Conservation (phyloP, 345 rosid genomes). For the Physaria fendleri region DNA sequence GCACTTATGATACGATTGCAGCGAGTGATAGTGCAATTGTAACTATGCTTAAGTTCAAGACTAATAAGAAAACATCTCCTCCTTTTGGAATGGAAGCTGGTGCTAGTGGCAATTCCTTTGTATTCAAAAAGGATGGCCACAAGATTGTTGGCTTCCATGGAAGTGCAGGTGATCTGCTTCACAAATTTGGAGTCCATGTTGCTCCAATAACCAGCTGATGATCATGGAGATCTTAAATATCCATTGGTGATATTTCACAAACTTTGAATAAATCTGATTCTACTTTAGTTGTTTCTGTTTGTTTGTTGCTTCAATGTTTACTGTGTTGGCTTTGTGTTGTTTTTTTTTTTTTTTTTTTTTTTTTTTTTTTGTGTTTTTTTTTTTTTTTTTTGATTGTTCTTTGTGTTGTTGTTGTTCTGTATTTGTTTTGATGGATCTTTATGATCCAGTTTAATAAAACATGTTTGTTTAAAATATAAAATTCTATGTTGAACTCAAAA, state of each 20-base stretch:
- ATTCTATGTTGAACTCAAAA: too few species aligned
- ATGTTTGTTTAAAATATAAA: too few species aligned
- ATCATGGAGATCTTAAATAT: neutral
- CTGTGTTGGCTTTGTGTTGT: neutral
- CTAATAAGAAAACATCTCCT: conserved; percentile 9
- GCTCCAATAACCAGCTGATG: conserved; percentile 18
- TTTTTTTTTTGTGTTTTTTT: too few species aligned
- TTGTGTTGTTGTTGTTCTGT: too few species aligned
- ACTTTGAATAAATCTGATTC: conserved; percentile 11
- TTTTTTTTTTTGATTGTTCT: too few species aligned
- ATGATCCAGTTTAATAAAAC: too few species aligned
- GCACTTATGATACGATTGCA: neutral
- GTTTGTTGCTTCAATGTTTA: neutral
- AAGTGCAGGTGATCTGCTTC: conserved; percentile 9
- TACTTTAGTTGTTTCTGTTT: neutral
- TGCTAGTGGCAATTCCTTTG: neutral
- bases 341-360: too few species aligned
- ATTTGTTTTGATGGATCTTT: too few species aligned
- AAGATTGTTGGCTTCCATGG: conserved; percentile 34
- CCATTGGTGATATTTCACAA: neutral
- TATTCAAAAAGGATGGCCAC: neutral
- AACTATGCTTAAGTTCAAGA: conserved; percentile 21
- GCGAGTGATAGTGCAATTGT: neutral
- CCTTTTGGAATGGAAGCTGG: conserved; percentile 24
- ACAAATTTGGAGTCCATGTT: conserved; percentile 27